Base-by-base conservation (phyloP, 1,284 basidiomycete species). In the Pseudomicrostroma phylloplanum region DNA sequence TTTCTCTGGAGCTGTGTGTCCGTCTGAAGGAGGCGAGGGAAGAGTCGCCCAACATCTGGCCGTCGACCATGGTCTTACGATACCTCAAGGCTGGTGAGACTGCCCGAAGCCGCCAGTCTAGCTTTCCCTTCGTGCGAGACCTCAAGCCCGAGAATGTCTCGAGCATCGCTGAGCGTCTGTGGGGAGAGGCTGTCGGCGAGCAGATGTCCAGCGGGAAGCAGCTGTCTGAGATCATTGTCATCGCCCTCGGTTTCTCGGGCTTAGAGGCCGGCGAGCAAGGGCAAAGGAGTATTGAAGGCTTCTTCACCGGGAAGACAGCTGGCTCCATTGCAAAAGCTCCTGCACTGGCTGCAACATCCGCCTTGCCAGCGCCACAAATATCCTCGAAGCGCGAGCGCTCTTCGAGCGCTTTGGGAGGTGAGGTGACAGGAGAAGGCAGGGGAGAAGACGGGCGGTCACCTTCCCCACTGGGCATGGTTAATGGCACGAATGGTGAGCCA, bases 1-100 rank as follows among this genome's bases (percentile, higher is more conserved):
- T 97, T 19, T 87, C 92, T 9, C 90, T 91, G 15, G 94, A 98
- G 74, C 83, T 98, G 17, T 86, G 88, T 7, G 83, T 93, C 15
- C 84, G 94, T 54, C 82, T 98, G 23, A 86, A 86, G 55, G 91
- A 97, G 67, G 89, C 90, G 0, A 83, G 94, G 17, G 84, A 88
- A 64, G 81, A 83, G 0, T 84, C 84, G 21, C 86, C 88, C 0
- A 58, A 46, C n/a, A 78, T 96, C 19, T 97, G 93, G 77, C 94
- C 94, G 0, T 96, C 91, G 80, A 90, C 89, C 0, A 82, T 98
- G 43, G 90, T 89, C 9, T 81, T 97, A 58, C 72, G 57, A 65
- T 67, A 63, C 51, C 53, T 66, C n/a, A 40, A 63, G 13, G 64
- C 55, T 61, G 90, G 43, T 84, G 85, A 88, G 42, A 70, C 83